phyloP scores from a whole-genome alignment of 176 grass and related monocot species.

The sorghum (Sorghum bicolor) region Sorghum_bicolor_NCBIv3 NC_012870.2:69892001-69892500 shows the following conservation, averaged over 20 bases:
- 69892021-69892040: constrained; percentile 61
- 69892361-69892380: constrained; percentile 61
- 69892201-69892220: background rate
- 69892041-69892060: constrained; percentile 58
- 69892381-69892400: constrained; percentile 74
- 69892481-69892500: constrained; percentile 79
- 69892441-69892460: constrained; percentile 66
- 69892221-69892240: background rate
- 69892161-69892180: constrained; percentile 65
- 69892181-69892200: constrained; percentile 62
- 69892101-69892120: constrained; percentile 58
- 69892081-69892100: constrained; percentile 57
- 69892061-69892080: constrained; percentile 71
- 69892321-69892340: constrained; percentile 61
- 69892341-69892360: constrained; percentile 56
- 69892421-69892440: constrained; percentile 68
- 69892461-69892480: constrained; percentile 64
- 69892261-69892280: constrained; percentile 29
- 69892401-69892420: constrained; percentile 64
- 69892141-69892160: constrained; percentile 61
- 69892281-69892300: constrained; percentile 79
- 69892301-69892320: constrained; percentile 63
- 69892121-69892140: constrained; percentile 70
- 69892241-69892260: background rate
- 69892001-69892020: constrained; percentile 55